phyloP scores from a whole-genome alignment of 495 filamentous ascomycete genomes.

The Lindgomyces ingoldianus region DNA sequence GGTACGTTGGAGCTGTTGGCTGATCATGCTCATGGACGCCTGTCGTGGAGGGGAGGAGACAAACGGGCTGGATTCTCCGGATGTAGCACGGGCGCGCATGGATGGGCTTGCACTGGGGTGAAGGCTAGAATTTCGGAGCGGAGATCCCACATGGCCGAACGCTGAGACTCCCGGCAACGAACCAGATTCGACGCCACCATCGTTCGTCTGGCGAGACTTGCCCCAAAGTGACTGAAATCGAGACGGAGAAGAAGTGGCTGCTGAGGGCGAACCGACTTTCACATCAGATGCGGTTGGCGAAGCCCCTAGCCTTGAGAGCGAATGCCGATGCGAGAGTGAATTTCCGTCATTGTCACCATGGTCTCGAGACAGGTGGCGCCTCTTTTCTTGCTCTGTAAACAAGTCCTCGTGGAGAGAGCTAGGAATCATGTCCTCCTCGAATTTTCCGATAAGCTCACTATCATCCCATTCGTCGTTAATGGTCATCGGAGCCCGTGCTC shows the following conservation, averaged over 20 bases:
- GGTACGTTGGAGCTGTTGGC: constrained; percentile 51
- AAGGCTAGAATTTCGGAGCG: constrained; percentile 81
- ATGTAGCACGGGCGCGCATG: constrained; percentile 54
- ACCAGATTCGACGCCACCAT: constrained; percentile 42
- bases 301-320: constrained; percentile 59
- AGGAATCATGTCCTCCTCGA: constrained; percentile 92
- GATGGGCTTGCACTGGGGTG: constrained; percentile 64
- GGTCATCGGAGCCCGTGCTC: constrained; percentile 52
- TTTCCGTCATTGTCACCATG: constrained; percentile 45
- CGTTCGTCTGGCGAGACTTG: constrained; percentile 54
- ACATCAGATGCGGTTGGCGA: constrained; percentile 50
- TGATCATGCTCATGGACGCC: constrained; percentile 49
- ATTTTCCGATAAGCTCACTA: constrained; percentile 58
- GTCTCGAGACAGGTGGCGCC: constrained; percentile 77
- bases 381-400: constrained; percentile 85
- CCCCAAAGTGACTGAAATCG: constrained; percentile 85
- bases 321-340: constrained; percentile 56
- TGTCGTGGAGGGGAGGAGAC: constrained; percentile 68
- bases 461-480: constrained; percentile 71
- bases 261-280: constrained; percentile 71
- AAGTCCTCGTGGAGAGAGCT: constrained; percentile 78
- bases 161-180: constrained; percentile 51
- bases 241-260: constrained; percentile 75
- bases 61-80: constrained; percentile 63
- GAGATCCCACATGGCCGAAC: constrained; percentile 89